Evolutionary conservation across 371 early-diverging fungal species (phyloP).

Genomic region (Thermomucor indicae-seudaticae): DNA sequence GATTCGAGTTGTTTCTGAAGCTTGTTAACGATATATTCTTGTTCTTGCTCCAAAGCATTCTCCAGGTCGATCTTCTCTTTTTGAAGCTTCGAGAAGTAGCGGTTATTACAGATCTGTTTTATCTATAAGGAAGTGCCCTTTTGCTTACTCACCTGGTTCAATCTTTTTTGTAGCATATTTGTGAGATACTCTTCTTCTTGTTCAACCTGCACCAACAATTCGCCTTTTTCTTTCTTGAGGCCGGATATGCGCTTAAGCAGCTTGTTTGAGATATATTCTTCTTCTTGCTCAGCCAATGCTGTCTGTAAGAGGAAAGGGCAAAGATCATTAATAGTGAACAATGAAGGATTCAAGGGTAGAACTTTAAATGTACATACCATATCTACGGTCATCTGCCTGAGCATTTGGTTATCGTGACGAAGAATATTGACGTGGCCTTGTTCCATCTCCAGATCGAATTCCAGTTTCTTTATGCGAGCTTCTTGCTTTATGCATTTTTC

Average conservation of each 20-base stretch:
- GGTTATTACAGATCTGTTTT: neutral
- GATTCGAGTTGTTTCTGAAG: slow-evolving; percentile 61
- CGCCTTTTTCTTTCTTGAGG: slow-evolving; percentile 69
- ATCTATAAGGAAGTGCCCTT: neutral
- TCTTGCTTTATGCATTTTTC: slow-evolving; percentile 41
- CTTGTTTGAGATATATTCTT: slow-evolving; percentile 67
- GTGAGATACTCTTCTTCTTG: slow-evolving; percentile 76
- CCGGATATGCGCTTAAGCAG: slow-evolving; percentile 62
- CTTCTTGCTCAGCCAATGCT: slow-evolving; percentile 65
- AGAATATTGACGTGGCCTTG: slow-evolving; percentile 66
- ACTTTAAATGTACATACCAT: slow-evolving; percentile 37
- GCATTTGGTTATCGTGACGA: slow-evolving; percentile 59
- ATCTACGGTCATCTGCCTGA: slow-evolving; percentile 59
- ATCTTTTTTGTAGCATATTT: slow-evolving; percentile 69
- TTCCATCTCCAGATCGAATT: slow-evolving; percentile 67
- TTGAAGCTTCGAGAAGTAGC: slow-evolving; percentile 42
- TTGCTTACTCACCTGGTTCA: slow-evolving; percentile 45
- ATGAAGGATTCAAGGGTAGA: neutral
- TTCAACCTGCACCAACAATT: slow-evolving; percentile 62
- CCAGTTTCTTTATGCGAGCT: slow-evolving; percentile 49
- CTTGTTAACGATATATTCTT: slow-evolving; percentile 78
- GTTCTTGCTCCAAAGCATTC: slow-evolving; percentile 79
- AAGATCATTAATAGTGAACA: neutral
- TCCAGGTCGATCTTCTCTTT: slow-evolving; percentile 82
- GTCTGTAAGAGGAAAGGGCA: slow-evolving; percentile 27